phyloP scores from a whole-genome alignment of 2,329 filamentous ascomycete species.

The Ambrosiella xylebori region DNA sequence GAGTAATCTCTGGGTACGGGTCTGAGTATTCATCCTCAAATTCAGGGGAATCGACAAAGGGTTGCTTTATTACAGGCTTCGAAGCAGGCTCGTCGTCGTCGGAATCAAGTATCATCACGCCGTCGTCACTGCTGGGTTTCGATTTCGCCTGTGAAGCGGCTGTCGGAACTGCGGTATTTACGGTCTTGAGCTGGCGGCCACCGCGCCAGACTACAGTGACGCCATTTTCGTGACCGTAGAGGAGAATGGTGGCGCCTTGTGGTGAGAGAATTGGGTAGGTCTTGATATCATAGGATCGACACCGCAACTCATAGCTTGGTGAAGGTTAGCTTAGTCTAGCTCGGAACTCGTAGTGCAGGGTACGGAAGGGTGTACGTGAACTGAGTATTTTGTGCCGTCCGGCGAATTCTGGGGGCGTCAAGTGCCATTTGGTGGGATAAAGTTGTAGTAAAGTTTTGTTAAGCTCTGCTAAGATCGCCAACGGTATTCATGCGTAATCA shows the following conservation, averaged over 20 bases:
- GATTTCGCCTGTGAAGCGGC: constrained; percentile 18
- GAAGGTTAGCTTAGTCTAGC: constrained; percentile 10
- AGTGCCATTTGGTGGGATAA: constrained; percentile 19
- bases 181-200: constrained; percentile 38
- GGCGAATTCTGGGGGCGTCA: constrained; percentile 25
- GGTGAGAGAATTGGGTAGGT: constrained; percentile 44
- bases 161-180: constrained; percentile 16
- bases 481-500: neutral
- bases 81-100: constrained; percentile 29
- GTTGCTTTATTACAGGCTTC: constrained; percentile 15
- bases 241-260: constrained; percentile 44
- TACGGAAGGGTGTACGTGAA: constrained; percentile 25
- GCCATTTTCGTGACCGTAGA: constrained; percentile 48
- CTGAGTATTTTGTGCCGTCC: constrained; percentile 31
- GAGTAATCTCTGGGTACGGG: constrained; percentile 36
- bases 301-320: constrained; percentile 39
- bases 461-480: neutral
- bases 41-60: constrained; percentile 35
- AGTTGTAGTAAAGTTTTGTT: neutral
- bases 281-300: constrained; percentile 41
- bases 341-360: neutral
- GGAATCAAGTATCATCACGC: constrained; percentile 45
- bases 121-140: constrained; percentile 35
- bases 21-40: constrained; percentile 38
- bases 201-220: constrained; percentile 45